Evolutionary conservation across 371 early-diverging fungal species (phyloP), one percentile per base, ranked within the genome.

Genomic region (Mortierella sp.): DNA sequence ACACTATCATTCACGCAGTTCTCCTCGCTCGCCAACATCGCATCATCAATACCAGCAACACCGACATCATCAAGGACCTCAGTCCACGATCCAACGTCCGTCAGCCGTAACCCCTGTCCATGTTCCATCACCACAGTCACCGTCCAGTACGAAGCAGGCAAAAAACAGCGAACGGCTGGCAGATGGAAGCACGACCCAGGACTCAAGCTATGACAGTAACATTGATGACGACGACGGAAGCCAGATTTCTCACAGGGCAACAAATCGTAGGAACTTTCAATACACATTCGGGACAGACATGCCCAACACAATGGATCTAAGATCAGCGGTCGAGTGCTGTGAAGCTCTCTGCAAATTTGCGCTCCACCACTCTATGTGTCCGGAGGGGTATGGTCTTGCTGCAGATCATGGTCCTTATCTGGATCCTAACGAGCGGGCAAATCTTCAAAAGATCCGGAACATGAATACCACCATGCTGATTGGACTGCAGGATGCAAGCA

Each of bases 401-500:
- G 14, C 11, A 1, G 14, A 1, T 14, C 37, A 34, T 11, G 37
- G 37, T 34, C 14, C 43, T 2, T 15, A 6, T 17, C 21, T 43
- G 41, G 64, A 60, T 39, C 57, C 63, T 0, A 39, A 56, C 4
- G 64, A 64, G 48, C 59, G 64, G 12, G 64, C 64, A 17, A 75
- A 64, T 39, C n/a, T 75, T 24, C 69, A 68, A 42, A 68, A 26
- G 56, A 75, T 75, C 21, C 69, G 76, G 0, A 51, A 32, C 24
- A 68, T 75, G 69, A 75, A 75, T 21, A 64, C 60, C 6, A 68
- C 60, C 3, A 75, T 75, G 76, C 53, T 75, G 17, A 59, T 64
- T 42, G 76, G 76, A 1, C 51, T 75, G 15, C 68, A 60, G 48
- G 37, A 53, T 32, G 17, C 48, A 6, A 4, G 7, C 8, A 17